These are phyloP conservation scores for Trichosporon sp. DNA, from an alignment of 1,284 basidiomycete species.

Conservation along the genomic window DNA sequence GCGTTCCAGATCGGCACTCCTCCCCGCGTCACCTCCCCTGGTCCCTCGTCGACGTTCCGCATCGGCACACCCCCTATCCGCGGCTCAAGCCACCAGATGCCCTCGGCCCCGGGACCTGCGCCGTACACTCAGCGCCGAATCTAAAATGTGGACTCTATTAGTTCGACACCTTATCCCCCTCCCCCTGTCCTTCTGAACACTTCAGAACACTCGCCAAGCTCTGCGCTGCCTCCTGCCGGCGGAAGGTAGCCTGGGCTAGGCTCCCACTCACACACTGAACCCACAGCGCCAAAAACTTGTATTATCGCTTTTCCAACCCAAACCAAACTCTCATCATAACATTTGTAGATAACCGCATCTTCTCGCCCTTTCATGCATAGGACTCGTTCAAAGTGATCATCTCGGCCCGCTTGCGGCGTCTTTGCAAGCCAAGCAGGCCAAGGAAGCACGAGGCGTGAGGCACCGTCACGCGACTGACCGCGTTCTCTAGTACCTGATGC, in stretches of 20 bases:
- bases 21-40: conserved; percentile 17
- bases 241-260: neutral
- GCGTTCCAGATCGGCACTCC: conserved; percentile 23
- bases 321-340: neutral
- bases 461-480: neutral
- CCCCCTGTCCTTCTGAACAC: neutral
- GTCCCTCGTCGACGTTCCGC: conserved; percentile 7
- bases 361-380: neutral
- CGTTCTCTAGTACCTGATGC: neutral
- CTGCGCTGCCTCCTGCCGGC: neutral
- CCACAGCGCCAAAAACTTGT: neutral
- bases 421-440: neutral
- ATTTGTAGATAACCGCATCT: neutral
- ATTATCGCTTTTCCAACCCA: neutral
- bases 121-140: conserved; percentile 19
- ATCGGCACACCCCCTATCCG: conserved; percentile 25
- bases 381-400: neutral
- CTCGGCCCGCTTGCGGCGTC: neutral
- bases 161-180: no score
- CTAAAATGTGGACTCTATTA: neutral
- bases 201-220: neutral
- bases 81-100: neutral
- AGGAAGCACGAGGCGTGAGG: neutral
- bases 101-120: neutral
- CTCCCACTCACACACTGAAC: neutral